phyloP scores from a whole-genome alignment of 305 asterid genomes.

The Fraxinus platypoda region DNA sequence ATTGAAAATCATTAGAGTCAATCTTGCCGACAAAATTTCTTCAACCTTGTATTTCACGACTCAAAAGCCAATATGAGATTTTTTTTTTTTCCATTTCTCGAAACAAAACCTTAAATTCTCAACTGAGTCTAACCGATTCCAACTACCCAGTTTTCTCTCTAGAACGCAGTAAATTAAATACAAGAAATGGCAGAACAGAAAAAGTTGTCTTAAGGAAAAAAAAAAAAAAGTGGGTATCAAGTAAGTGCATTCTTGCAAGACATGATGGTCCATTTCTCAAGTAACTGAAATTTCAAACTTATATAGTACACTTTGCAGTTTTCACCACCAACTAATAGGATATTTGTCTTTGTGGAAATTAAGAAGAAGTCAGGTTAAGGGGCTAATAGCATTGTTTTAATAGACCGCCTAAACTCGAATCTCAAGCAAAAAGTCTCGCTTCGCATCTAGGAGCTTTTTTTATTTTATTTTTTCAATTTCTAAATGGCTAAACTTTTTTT shows the following conservation, averaged over 20 bases:
- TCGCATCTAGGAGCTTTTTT: too few species aligned
- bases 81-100: not conserved
- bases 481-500: too few species aligned
- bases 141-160: not conserved
- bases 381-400: too few species aligned
- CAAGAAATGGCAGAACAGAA: not conserved
- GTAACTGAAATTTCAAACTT: not conserved
- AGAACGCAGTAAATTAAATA: not conserved
- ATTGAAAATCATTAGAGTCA: not conserved
- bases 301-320: not conserved
- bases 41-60: not conserved
- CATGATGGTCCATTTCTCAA: not conserved
- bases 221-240: not conserved
- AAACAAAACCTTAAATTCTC: not conserved
- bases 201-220: not conserved
- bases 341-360: not conserved
- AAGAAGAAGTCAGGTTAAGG: too few species aligned
- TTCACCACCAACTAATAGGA: not conserved
- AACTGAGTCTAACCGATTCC: not conserved
- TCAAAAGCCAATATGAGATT: not conserved
- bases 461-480: too few species aligned
- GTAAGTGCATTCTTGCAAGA: not conserved
- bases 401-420: too few species aligned
- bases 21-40: not conserved
- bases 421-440: too few species aligned